Base-by-base conservation (phyloP, 2,329 filamentous ascomycete genomes). In the Fusarium liriodendri region DNA sequence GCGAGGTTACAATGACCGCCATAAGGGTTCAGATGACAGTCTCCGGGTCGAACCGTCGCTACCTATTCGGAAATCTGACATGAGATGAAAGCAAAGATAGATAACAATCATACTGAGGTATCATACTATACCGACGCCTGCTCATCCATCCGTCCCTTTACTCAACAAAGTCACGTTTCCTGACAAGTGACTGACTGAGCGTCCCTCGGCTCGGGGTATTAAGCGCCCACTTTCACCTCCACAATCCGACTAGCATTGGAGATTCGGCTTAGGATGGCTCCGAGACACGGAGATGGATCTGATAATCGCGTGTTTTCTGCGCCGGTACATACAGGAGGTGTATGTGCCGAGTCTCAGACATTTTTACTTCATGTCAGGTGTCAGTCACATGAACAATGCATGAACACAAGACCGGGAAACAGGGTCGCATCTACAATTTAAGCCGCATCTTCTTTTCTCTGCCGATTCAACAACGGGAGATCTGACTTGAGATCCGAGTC, bases 401-500 rank as follows among this genome's bases (percentile, higher is more conserved):
- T 55, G 52, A 55, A 55, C 27, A 18, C 27, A 20, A n/a, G 18
- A 35, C 20, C 52, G n/a, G 27, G 20, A 32, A 35, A 55, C 32
- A 50, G 45, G 45, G 45, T 50, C 45, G 16, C 25, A 50, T 50
- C 25, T 50, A 9, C 45, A 10, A 11, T 50, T 50, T 27, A 50
- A 50, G 52, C 52, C 52, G 29, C 29, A 32, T 55, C 61, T 38
- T 27, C n/a, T 50, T 38, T 38, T 27, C 18, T 14, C 20, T 20
- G 37, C 50, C 42, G 65, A 22, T 32, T 29, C 42, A 50, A 25
- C 20, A n/a, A 61, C n/a, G 57, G 40, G 18, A 58, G 35, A 50
- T 35, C 32, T 54, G n/a, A 37, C 57, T 54, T 29, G 27, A 50
- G 57, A 35, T 62, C 57, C 67, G 67, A 65, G 69, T 57, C 35